Evolutionary conservation across 148 eudicot genomes (phyloP), one percentile per base, ranked within the genome.

Genomic region (Rhododendron ferrugineum): DNA sequence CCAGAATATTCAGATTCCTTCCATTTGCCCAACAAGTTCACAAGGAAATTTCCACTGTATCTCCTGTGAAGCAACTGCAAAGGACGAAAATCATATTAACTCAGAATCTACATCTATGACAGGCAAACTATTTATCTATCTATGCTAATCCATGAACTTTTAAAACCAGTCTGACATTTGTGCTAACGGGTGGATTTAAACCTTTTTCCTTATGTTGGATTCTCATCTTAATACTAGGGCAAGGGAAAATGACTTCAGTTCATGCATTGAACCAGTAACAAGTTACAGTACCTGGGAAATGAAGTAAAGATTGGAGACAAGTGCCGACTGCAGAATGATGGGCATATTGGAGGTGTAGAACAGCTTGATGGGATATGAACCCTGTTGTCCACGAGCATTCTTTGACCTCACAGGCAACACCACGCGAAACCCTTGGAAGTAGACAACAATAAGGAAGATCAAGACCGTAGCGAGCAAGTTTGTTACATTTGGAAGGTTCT

Each of bases 281-380:
- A n/a, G 16, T 42, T 3, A 20, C 56, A 11, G 2, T 56, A 93
- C 98, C 98, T 93, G 98, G 30, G 98, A 95, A 87, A 95, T 93
- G 88, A 95, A 94, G 89, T 95, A 95, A 60, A 95, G 93, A 89
- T 95, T 95, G 88, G 98, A 89, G 0, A 94, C 98, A 83, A 95
- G 97, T 42, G 98, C 98, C 85, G 98, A 95, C 82, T 95, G 98
- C 80, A 95, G 93, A 80, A 95, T 95, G 82, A 95, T 95, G 44
- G 98, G 98, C 98, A 95, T 95, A 90, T 95, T 95, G 58, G 98
- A 95, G 87, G 98, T 95, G 94, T 95, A 95, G 80, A 95, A 95
- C 85, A 95, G 87, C 91, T 95, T 95, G 79, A 95, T 95, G 73
- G 98, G 98, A 81, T 95, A 95, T 34, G 96, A 95, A 5, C 96